Evolutionary conservation across 345 rosid species (phyloP), one percentile per base, ranked within the genome.

Genomic region (Eucalyptus cladocalyx): DNA sequence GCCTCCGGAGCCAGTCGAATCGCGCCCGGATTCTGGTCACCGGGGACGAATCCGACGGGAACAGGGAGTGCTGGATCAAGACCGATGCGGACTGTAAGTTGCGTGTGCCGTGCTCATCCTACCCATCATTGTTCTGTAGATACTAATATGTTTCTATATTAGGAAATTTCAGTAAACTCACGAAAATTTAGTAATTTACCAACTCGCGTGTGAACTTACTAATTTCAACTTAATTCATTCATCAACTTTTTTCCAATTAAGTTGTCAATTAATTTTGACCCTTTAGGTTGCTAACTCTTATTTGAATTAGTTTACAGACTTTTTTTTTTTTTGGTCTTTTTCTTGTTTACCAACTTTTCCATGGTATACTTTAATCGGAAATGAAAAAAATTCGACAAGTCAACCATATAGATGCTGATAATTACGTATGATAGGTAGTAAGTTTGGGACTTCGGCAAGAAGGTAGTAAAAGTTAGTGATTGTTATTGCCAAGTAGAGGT

Each of bases 31-130:
- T 88, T 86, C 87, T 87, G 49, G 89, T 92, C 47, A 86, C 86
- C 28, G 93, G 93, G 88, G 90, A 92, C 89, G 97, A 95, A 60
- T 94, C 97, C 67, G 93, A 93, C 67, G 95, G 93, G 53, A 94
- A 94, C 93, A 90, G 95, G 92, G 98, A 96, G 93, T 93, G 91
- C 90, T 96, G 98, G 98, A 94, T 95, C 92, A 96, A 94, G 91
- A 94, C 98, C 86, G 98, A 96, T 40, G 97, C 95, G 80, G 97
- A 96, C 86, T 96, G 98, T 96, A 95, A 95, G 98, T 94, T 89
- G 47, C 30, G 76, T 76, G 85, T 76, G 85, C 85, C 85, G 15
- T 40, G 16, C 47, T 76, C 85, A 6, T 48, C 37, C 56, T 86
- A 21, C 26, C 58, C 58, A 28, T 86, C 87, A 5, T 51, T 30